A percentile compares a stretch with the other conserved stretches of the same genome.
These are phyloP conservation scores for Botrytis cinerea DNA, from an alignment of 2,329 filamentous ascomycete species.

Conservation along the genomic window DNA sequence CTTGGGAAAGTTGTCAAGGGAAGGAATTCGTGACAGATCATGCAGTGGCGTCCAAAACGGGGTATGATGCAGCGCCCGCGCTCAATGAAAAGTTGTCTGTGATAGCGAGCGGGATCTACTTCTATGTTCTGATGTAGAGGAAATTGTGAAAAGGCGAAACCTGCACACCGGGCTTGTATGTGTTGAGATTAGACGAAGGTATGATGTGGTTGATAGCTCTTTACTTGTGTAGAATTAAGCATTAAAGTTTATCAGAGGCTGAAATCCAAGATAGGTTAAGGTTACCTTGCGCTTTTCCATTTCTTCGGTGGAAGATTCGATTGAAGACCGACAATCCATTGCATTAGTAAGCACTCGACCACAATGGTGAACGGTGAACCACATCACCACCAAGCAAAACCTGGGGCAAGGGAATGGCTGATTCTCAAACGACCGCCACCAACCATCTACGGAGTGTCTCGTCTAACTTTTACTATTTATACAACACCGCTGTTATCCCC, in stretches of 20 bases:
- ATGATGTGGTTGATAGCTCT: conserved; percentile 23
- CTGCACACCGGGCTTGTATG: conserved; percentile 36
- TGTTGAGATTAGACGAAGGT: conserved; percentile 9
- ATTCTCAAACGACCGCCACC: background rate
- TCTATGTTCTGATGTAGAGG: conserved; percentile 29
- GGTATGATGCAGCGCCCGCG: conserved; percentile 41
- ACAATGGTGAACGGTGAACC: background rate
- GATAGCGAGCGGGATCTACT: conserved; percentile 21
- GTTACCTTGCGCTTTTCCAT: conserved; percentile 9
- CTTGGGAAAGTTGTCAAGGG: conserved; percentile 36
- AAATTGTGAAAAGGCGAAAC: conserved; percentile 37
- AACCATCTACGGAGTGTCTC: background rate
- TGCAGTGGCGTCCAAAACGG: conserved; percentile 40
- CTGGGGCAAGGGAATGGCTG: background rate
- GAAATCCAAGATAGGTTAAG: conserved; percentile 20
- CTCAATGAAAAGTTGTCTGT: conserved; percentile 38
- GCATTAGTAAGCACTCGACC: conserved; percentile 12
- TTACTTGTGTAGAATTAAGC: conserved; percentile 5
- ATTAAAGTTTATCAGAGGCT: conserved; percentile 23
- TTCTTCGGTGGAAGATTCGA: conserved; percentile 9
- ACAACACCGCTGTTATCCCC: background rate
- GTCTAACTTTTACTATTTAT: background rate
- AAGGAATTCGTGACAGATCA: conserved; percentile 41
- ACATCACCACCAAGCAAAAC: background rate
- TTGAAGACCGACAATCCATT: background rate